Conservation (phyloP, 2,329 filamentous ascomycete genomes). For the Aureobasidium sp. region DNA sequence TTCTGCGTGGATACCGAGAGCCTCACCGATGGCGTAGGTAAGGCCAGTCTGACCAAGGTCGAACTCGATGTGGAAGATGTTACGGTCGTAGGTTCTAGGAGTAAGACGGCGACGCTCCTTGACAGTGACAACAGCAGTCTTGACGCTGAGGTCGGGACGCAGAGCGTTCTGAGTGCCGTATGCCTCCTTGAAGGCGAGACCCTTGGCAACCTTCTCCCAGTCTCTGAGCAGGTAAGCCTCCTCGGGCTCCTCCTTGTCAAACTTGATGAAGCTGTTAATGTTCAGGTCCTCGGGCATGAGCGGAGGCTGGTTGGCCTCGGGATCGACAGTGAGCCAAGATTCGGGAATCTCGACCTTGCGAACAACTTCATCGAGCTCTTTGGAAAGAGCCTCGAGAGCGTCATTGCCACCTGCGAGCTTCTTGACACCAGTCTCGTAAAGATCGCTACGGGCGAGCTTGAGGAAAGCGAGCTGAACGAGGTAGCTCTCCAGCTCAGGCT, state of each 20-base stretch:
- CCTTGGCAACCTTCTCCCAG: conserved; percentile 82
- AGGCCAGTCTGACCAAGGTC: conserved; percentile 86
- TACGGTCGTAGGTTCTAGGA: conserved; percentile 81
- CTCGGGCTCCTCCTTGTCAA: conserved; percentile 69
- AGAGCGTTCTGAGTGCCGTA: conserved; percentile 68
- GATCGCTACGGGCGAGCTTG: conserved; percentile 62
- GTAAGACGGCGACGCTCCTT: conserved; percentile 95
- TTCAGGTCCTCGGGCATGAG: conserved; percentile 59
- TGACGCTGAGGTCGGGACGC: conserved; percentile 77
- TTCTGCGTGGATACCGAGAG: conserved; percentile 90
- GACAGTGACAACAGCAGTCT: conserved; percentile 82
- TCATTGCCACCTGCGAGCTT: conserved; percentile 61
- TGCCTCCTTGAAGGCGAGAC: conserved; percentile 88
- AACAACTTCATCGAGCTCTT: conserved; percentile 60
- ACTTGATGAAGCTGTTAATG: conserved; percentile 74
- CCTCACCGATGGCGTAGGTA: conserved; percentile 95
- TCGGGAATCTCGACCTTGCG: conserved; percentile 69
- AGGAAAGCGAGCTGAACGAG: conserved; percentile 79
- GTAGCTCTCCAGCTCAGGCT: conserved; percentile 54
- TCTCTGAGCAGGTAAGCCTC: conserved; percentile 58
- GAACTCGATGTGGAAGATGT: conserved; percentile 99
- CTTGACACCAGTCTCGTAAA: conserved; percentile 55
- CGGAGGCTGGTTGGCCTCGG: conserved; percentile 47
- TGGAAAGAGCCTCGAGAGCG: conserved; percentile 52
- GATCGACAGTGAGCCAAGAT: conserved; percentile 67